Percentiles rank a stretch among this genome's conserved stretches.
Conservation (phyloP, 345 rosid species). For the Gynandropsis gynandra region DNA sequence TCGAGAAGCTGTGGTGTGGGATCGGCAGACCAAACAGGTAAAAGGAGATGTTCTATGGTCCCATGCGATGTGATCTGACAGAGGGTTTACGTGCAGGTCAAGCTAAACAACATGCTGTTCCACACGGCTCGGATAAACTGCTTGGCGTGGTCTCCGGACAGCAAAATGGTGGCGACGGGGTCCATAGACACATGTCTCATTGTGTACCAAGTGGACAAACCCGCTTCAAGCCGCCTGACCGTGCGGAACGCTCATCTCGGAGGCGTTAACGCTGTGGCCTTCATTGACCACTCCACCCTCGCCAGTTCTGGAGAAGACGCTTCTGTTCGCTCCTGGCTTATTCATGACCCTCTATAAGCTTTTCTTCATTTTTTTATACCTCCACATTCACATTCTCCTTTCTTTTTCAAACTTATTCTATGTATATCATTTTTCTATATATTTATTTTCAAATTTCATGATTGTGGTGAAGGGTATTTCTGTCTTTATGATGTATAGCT, state of each 20-base stretch:
- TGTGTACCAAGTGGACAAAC: constrained; percentile 59
- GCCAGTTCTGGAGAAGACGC: constrained; percentile 77
- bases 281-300: constrained; percentile 39
- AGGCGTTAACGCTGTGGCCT: constrained; percentile 60
- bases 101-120: constrained; percentile 67
- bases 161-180: constrained; percentile 60
- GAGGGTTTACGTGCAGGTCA: constrained; percentile 36
- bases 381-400: too few relatives aligned
- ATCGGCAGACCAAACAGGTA: constrained; percentile 54
- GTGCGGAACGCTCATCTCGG: constrained; percentile 64
- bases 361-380: too few relatives aligned
- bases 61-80: constrained; percentile 4
- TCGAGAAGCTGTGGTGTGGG: constrained; percentile 72
- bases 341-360: constrained; percentile 26
- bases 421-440: too few relatives aligned
- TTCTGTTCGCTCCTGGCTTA: constrained; percentile 57
- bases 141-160: constrained; percentile 73
- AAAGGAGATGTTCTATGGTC: not conserved
- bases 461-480: too few relatives aligned
- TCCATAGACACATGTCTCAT: constrained; percentile 64
- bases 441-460: too few relatives aligned
- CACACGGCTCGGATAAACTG: constrained; percentile 71
- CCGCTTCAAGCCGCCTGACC: constrained; percentile 54
- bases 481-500: too few relatives aligned
- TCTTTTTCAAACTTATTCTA: too few relatives aligned